Evolutionary conservation across 768 basidiomycete genomes (phyloP).

Genomic region (Suillus paluster): DNA sequence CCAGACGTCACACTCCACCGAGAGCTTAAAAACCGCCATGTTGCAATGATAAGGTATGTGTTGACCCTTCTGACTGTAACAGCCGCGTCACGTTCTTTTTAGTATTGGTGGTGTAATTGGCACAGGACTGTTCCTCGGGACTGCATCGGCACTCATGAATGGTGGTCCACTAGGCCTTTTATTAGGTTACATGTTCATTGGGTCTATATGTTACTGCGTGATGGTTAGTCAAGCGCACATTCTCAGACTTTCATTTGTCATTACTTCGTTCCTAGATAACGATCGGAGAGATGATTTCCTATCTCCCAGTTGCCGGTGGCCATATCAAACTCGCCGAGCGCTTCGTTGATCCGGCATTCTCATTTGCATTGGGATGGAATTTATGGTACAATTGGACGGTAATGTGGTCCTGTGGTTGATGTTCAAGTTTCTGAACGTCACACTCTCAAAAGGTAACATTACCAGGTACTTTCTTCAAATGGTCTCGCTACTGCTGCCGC

Average conservation of each 20-base stretch:
- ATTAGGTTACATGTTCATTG: conserved; percentile 44
- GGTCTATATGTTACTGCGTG: conserved; percentile 41
- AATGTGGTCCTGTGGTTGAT: conserved; percentile 9
- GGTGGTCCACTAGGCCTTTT: conserved; percentile 55
- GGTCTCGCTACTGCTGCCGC: background rate
- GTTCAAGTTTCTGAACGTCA: background rate
- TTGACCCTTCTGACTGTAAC: background rate
- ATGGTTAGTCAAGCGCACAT: conserved; percentile 41
- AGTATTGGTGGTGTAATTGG: conserved; percentile 47
- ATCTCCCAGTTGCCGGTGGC: conserved; percentile 49
- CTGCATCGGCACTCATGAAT: conserved; percentile 37
- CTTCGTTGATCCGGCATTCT: conserved; percentile 49
- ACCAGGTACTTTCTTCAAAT: conserved; percentile 21
- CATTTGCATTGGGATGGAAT: conserved; percentile 49
- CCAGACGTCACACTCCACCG: conserved; percentile 20
- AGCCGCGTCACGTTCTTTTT: background rate
- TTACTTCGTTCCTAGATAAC: conserved; percentile 20
- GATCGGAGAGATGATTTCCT: conserved; percentile 51
- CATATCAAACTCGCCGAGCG: conserved; percentile 52
- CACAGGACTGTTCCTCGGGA: conserved; percentile 42
- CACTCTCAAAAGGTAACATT: conserved; percentile 22
- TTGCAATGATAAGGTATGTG: conserved; percentile 40
- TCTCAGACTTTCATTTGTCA: background rate
- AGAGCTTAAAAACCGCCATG: conserved; percentile 38
- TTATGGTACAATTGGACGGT: conserved; percentile 47